These are phyloP conservation scores for Licmophora abbreviata DNA, from an alignment of 108 stramenopile genomes.

Conservation along the genomic window DNA sequence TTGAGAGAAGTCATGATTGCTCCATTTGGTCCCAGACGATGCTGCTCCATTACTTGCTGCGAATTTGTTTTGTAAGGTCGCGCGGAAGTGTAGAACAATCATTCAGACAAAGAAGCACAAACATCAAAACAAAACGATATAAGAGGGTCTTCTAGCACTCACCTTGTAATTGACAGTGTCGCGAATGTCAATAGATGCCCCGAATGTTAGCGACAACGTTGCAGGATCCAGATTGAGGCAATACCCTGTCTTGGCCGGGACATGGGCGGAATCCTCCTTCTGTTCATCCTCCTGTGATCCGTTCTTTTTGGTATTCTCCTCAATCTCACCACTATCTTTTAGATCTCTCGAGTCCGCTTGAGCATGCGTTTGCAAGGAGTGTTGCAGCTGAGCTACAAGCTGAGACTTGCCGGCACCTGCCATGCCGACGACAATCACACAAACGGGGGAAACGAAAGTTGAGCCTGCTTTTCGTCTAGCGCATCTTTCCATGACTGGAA, in stretches of 20 bases:
- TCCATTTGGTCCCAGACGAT: conserved; percentile 97
- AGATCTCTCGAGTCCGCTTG: neutral
- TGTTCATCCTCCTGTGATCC: neutral
- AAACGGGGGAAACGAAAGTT: conserved; percentile 59
- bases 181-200: conserved; percentile 96
- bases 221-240: conserved; percentile 98
- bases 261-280: neutral
- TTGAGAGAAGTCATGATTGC: conserved; percentile 98
- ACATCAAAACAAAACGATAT: neutral
- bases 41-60: conserved; percentile 93
- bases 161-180: conserved; percentile 96
- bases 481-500: conserved; percentile 7
- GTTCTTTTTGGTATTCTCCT: neutral
- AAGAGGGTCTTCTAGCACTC: neutral
- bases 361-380: conserved; percentile 12
- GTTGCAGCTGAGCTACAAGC: conserved; percentile 63
- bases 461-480: conserved; percentile 13
- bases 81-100: neutral
- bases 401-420: conserved; percentile 91
- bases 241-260: conserved; percentile 40
- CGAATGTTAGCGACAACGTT: conserved; percentile 84
- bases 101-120: neutral
- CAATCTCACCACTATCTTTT: conserved; percentile 5
- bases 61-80: neutral
- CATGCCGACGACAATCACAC: conserved; percentile 88